Evolutionary conservation across 2,329 filamentous ascomycete species (phyloP), one percentile per base, ranked within the genome.

Genomic region (Orbilia ellipsospora): DNA sequence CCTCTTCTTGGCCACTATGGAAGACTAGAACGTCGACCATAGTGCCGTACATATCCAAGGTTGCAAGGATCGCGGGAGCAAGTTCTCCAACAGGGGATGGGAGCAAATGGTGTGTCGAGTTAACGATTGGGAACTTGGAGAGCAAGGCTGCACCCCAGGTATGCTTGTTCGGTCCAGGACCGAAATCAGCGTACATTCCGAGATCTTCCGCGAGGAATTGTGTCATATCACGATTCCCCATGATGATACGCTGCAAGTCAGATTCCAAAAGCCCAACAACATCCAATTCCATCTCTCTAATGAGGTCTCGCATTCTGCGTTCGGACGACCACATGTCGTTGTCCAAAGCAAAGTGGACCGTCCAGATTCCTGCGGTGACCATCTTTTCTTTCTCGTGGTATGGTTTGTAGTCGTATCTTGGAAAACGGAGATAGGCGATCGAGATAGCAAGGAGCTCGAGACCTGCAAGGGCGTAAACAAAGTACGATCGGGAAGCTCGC

Each of bases 311-410:
- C 89, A 97, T 96, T 77, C 95, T 93, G 79, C 92, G 89, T 83
- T 99, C 95, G 0, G 94, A 97, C 8, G 92, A 94, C 93, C 93
- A 98, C 94, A 98, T 97, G 82, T 97, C 92, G 80, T 99, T 98
- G 84, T 99, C 95, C 18, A 99, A 88, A 13, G 92, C 94, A 82
- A 99, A 99, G 84, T 99, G 95, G 67, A 98, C 94, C 0, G 95
- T 99, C 95, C 95, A 99, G 82, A 99, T 98, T 79, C 95, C 95
- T 0, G 93, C 93, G 0, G 96, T 98, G 73, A 97, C 87, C 63
- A 96, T 84, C 79, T 95, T 95, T 77, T 94, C 91, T 63, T 97
- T 89, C 44, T 88, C 88, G 81, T 99, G 94, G 82, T 98, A 94
- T 0, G 95, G 92, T 67, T 88, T 89, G 84, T 97, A 96, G 83